Conservation (phyloP, 495 filamentous ascomycete genomes). For the Trichoderma virens region DNA sequence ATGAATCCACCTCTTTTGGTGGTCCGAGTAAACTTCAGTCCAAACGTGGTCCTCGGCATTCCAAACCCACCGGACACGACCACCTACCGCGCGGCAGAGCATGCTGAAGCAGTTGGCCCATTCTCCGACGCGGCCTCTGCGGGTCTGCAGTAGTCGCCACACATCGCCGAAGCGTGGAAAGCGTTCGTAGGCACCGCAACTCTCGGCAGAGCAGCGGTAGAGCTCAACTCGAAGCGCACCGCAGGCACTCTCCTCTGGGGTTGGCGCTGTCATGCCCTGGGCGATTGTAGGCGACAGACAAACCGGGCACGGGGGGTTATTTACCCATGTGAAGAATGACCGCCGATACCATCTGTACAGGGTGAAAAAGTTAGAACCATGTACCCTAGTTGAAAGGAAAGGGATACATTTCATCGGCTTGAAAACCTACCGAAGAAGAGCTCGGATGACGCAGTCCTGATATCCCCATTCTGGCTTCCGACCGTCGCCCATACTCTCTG, state of each 20-base stretch:
- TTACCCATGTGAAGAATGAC: constrained; percentile 92
- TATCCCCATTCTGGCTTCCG: constrained; percentile 90
- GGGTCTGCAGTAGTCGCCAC: constrained; percentile 81
- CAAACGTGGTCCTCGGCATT: constrained; percentile 95
- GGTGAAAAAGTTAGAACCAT: constrained; percentile 19
- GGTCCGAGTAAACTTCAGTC: constrained; percentile 96
- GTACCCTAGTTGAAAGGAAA: neutral
- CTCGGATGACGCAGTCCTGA: constrained; percentile 92
- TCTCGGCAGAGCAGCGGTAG: constrained; percentile 67
- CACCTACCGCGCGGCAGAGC: constrained; percentile 88
- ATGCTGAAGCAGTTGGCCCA: constrained; percentile 99
- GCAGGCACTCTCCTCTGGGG: constrained; percentile 78
- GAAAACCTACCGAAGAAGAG: constrained; percentile 63
- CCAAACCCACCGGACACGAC: constrained; percentile 95
- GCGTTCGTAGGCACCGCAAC: constrained; percentile 71
- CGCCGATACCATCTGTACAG: constrained; percentile 82
- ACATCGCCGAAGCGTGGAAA: constrained; percentile 96
- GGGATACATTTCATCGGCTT: neutral
- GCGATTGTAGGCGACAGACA: constrained; percentile 79
- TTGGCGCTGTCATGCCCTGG: constrained; percentile 72
- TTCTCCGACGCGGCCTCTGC: constrained; percentile 80
- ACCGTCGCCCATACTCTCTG: constrained; percentile 69
- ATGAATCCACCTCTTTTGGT: constrained; percentile 91
- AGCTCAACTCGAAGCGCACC: constrained; percentile 83
- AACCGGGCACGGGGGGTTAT: constrained; percentile 77